Base-by-base conservation (phyloP, 495 filamentous ascomycete genomes). In the Aspergillus conjunctus region DNA sequence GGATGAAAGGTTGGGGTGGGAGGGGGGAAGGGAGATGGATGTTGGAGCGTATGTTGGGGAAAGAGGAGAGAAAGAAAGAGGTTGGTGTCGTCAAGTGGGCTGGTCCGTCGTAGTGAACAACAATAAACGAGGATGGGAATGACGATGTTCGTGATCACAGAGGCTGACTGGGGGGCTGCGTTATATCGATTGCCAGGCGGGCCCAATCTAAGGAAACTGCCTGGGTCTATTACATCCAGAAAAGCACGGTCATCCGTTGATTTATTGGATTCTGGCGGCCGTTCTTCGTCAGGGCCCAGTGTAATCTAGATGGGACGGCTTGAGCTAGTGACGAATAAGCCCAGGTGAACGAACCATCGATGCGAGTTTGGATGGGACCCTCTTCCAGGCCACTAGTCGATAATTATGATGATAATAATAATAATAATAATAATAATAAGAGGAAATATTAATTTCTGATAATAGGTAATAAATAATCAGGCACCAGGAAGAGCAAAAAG, bases 251-350 rank as follows among this genome's bases (percentile, higher is more conserved):
- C 14, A 22, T 48, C 44, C 17, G 44, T 30, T 58, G 44, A 18
- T 14, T 54, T 60, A 54, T 46, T 60, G 58, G 58, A 26, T 45
- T 54, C 48, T 17, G 45, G 58, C n/a, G 32, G n/a, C 50, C 51
- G 58, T 60, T 60, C 43, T 60, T 54, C 58, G 18, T 32, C 44
- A 21, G 43, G 51, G 22, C 18, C 48, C 34, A 34, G 51, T 41
- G 43, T 33, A 43, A 54, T 60, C 58, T 60, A 37, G 51, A 60
- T 60, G 48, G 18, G 39, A 58, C 51, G 57, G 58, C 58, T 60
- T 54, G 26, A 60, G 51, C 51, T 60, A 60, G 41, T 49, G 41
- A 49, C 57, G 50, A 59, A 59, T 59, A 45, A 48, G 57, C n/a
- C 50, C 39, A 30, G 30, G 21, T 43, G 39, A 33, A 41, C 48